Base-by-base conservation (phyloP, 2,329 filamentous ascomycete genomes). In the Fusarium sp. region DNA sequence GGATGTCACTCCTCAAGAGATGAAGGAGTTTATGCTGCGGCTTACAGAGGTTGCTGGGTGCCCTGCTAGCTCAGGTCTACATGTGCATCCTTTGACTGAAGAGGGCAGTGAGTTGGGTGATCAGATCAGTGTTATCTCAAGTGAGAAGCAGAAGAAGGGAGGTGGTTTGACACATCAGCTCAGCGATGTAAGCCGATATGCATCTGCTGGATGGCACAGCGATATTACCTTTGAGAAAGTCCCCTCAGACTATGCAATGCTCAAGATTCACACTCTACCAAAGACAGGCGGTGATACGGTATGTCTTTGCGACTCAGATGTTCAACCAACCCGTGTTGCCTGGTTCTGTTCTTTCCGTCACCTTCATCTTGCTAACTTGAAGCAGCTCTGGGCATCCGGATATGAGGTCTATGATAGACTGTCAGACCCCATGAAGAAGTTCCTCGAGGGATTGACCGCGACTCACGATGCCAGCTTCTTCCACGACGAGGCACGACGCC, bases 161-260 rank as follows among this genome's bases (percentile, higher is more conserved):
- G 84, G 86, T 73, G 85, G 85, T 72, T 76, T 87, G 64, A 87
- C 86, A 35, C 84, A 87, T 75, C 82, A 85, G 71, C 80, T 86
- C 64, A 87, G 83, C 72, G 85, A 86, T 72, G 84, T 85, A 48
- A 85, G 83, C 73, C 82, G 85, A 27, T 84, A 84, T 59, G 85
- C 86, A 5, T 78, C 78, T 74, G 82, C 72, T 73, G 83, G 76
- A 72, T 86, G 70, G 86, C 86, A 70, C 76, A 86, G 73, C 84
- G 89, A 91, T 62, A 90, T 91, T 69, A 84, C 86, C 27, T 91
- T 90, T 74, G 89, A 91, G 76, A 84, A 84, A 3, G 83, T 86
- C 1, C 89, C 90, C 0, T 85, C 86, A 3, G 89, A 91, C 74
- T 92, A 90, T 76, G 86, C 89, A 1, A 86, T 86, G 31, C 82